phyloP scores from a whole-genome alignment of 352 stramenopile species.

The Globisporangium yorkense region DNA sequence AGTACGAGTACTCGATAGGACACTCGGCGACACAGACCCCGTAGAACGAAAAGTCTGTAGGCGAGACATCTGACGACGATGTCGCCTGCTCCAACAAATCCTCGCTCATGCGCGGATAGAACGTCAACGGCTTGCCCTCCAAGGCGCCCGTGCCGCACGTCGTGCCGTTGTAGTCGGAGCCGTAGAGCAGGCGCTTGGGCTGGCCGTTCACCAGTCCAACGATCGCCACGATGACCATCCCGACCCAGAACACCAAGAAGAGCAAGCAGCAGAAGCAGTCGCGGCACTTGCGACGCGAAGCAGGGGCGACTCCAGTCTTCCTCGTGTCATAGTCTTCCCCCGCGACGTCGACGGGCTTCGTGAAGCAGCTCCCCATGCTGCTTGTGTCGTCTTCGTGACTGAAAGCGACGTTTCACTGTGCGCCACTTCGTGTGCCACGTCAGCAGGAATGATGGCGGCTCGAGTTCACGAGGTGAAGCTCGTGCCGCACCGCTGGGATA shows the following conservation, averaged over 20 bases:
- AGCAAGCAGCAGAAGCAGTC: constrained; percentile 62
- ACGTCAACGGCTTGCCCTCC: constrained; percentile 32
- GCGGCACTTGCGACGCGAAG: constrained; percentile 51
- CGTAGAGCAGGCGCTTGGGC: constrained; percentile 63
- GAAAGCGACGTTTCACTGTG: too few relatives aligned
- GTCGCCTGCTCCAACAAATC: constrained; percentile 58
- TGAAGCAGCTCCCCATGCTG: constrained; percentile 69
- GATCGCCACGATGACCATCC: constrained; percentile 53
- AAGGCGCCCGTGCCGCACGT: constrained; percentile 52
- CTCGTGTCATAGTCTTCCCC: constrained; percentile 15
- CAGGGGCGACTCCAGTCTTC: constrained; percentile 43
- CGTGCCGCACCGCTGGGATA: constrained; percentile 44
- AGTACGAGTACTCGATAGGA: constrained; percentile 37
- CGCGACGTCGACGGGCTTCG: constrained; percentile 34
- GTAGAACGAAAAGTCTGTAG: constrained; percentile 59
- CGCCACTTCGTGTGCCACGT: background rate
- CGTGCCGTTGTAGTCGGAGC: constrained; percentile 67
- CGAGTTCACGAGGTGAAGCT: constrained; percentile 19
- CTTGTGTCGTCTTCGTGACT: too few relatives aligned
- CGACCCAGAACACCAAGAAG: constrained; percentile 72
- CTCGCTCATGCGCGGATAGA: constrained; percentile 75
- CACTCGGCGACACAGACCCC: constrained; percentile 61
- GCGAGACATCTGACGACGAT: constrained; percentile 30
- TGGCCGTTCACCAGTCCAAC: constrained; percentile 59
- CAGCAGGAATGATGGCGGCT: background rate